Evolutionary conservation across 441 rosid species (phyloP).

Genomic region (Populus hybrid): DNA sequence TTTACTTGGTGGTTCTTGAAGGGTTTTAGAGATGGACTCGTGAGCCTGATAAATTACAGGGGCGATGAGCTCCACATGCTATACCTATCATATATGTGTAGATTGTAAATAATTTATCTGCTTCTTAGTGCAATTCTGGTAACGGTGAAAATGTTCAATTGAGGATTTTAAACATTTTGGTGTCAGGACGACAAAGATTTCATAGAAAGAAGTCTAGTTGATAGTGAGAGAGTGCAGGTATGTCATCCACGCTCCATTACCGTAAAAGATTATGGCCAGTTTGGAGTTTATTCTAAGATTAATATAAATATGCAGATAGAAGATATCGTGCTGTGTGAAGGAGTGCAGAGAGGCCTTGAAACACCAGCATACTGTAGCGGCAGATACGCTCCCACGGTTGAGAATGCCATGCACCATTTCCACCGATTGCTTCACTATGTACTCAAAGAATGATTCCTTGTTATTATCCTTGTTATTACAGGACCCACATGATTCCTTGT

Average conservation of each 20-base stretch:
- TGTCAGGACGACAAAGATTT: conserved; percentile 63
- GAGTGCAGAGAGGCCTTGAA: conserved; percentile 76
- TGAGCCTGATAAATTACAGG: too few relatives aligned
- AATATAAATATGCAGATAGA: conserved; percentile 49
- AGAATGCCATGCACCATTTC: conserved; percentile 79
- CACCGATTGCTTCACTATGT: conserved; percentile 52
- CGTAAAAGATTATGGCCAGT: not conserved
- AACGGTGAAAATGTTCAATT: not conserved
- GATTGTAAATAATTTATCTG: not conserved
- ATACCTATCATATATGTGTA: not conserved
- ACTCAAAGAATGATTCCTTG: conserved; percentile 21
- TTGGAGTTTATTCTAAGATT: not conserved
- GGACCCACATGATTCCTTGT: not conserved
- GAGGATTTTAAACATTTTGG: not conserved
- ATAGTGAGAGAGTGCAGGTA: conserved; percentile 83
- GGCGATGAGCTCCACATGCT: too few relatives aligned
- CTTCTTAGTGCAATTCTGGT: too few relatives aligned
- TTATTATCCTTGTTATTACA: not conserved
- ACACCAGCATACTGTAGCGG: conserved; percentile 68
- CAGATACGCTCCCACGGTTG: conserved; percentile 65
- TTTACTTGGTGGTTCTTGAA: not conserved
- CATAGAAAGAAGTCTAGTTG: conserved; percentile 56
- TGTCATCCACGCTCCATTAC: not conserved
- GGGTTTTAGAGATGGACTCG: too few relatives aligned
- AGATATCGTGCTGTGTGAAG: conserved; percentile 70